Conservation (phyloP, 1,139 yeast species). For the Lodderomyces elongisporus region DNA sequence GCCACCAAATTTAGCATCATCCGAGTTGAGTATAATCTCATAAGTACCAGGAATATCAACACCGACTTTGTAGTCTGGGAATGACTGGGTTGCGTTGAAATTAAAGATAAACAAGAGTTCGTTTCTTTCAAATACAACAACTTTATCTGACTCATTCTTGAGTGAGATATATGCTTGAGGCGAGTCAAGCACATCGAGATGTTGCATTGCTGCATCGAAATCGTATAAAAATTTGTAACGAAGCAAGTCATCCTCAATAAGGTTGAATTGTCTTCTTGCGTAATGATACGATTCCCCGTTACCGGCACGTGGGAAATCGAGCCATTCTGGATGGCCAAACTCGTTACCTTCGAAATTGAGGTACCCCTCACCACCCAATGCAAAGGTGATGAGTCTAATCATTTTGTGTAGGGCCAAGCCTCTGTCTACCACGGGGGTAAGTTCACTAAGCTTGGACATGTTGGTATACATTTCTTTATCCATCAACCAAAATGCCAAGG, state of each 20-base stretch:
- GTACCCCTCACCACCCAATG: constrained; percentile 94
- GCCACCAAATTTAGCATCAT: constrained; percentile 71
- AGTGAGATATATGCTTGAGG: constrained; percentile 84
- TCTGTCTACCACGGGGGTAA: constrained; percentile 76
- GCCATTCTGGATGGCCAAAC: constrained; percentile 99
- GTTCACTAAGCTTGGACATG: constrained; percentile 73
- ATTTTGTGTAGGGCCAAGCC: constrained; percentile 88
- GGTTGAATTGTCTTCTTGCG: constrained; percentile 90
- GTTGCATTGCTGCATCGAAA: constrained; percentile 84
- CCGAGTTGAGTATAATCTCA: constrained; percentile 70
- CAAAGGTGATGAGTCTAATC: constrained; percentile 79
- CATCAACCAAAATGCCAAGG: constrained; percentile 97
- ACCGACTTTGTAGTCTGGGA: constrained; percentile 83
- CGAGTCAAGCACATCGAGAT: constrained; percentile 72
- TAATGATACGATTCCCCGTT: constrained; percentile 86
- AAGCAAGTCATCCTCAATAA: constrained; percentile 72
- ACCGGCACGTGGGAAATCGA: constrained; percentile 91
- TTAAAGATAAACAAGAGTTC: constrained; percentile 82
- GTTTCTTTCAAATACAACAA: constrained; percentile 82
- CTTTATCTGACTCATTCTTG: constrained; percentile 84
- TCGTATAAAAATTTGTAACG: constrained; percentile 72
- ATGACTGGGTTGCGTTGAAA: constrained; percentile 82
- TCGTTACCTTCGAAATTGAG: constrained; percentile 96
- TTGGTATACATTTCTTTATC: constrained; percentile 97
- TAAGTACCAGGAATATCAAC: constrained; percentile 77